phyloP scores from a whole-genome alignment of 768 basidiomycete genomes.

The Neoboletus subvelutipes region DNA sequence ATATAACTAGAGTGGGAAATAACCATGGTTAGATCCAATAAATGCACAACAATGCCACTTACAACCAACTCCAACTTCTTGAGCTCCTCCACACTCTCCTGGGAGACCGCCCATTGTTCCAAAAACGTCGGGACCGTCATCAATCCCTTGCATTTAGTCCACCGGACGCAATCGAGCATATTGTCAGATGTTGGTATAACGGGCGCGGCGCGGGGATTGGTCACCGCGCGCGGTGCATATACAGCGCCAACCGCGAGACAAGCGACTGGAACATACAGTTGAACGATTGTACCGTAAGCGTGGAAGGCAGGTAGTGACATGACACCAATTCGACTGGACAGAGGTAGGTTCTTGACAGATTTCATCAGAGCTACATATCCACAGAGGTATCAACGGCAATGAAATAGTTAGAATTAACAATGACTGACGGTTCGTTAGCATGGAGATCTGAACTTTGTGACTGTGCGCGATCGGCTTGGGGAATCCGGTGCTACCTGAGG shows the following conservation, averaged over 20 bases:
- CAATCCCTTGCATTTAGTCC: conserved; percentile 9
- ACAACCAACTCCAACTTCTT: conserved; percentile 22
- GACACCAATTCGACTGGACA: conserved; percentile 22
- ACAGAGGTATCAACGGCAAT: neutral
- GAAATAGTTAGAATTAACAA: neutral
- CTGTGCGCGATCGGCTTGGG: conserved; percentile 43
- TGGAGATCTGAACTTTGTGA: conserved; percentile 30
- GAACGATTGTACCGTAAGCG: conserved; percentile 31
- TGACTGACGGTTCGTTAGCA: conserved; percentile 33
- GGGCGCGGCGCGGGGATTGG: conserved; percentile 7
- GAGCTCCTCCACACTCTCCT: conserved; percentile 16
- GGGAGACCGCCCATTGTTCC: conserved; percentile 10
- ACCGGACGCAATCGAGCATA: conserved; percentile 15
- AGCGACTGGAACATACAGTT: conserved; percentile 34
- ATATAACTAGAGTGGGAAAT: conserved; percentile 3
- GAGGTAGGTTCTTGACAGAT: neutral
- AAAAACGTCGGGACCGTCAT: conserved; percentile 23
- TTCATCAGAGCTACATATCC: neutral
- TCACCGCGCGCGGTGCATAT: conserved; percentile 31
- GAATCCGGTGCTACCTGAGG: conserved; percentile 43
- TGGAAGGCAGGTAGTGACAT: conserved; percentile 44
- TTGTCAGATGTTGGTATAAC: conserved; percentile 22
- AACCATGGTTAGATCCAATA: neutral
- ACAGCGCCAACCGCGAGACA: conserved; percentile 26
- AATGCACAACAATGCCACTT: neutral